phyloP scores from a whole-genome alignment of 2,329 filamentous ascomycete genomes.

The Pseudogymnoascus sp. region DNA sequence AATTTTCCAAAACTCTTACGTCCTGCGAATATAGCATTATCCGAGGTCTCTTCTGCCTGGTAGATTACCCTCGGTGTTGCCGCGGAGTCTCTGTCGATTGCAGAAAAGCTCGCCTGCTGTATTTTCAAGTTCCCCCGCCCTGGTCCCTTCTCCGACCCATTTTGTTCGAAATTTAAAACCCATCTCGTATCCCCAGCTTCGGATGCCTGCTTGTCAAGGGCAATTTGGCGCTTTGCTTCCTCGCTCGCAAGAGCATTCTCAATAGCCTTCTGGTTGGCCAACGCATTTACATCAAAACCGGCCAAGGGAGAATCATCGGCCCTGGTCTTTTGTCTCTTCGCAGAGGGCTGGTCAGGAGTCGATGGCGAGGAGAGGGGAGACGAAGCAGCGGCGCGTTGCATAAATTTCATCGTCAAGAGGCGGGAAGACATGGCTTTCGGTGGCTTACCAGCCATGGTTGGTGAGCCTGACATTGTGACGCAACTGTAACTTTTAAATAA shows the following conservation, averaged over 20 bases:
- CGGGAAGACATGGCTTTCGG: constrained; percentile 75
- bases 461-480: constrained; percentile 23
- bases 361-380: constrained; percentile 38
- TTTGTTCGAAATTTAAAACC: constrained; percentile 55
- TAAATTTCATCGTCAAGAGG: constrained; percentile 93
- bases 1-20: constrained; percentile 45
- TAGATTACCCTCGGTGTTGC: constrained; percentile 14
- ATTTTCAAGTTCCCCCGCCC: constrained; percentile 40
- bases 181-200: constrained; percentile 65
- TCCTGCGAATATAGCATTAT: constrained; percentile 30
- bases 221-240: constrained; percentile 55
- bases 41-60: constrained; percentile 26
- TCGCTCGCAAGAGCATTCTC: constrained; percentile 58
- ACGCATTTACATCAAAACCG: constrained; percentile 34
- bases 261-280: constrained; percentile 52
- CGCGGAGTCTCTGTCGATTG: constrained; percentile 34
- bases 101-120: constrained; percentile 53
- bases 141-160: constrained; percentile 30
- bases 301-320: constrained; percentile 28
- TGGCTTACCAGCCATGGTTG: constrained; percentile 38
- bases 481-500: constrained; percentile 20
- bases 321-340: constrained; percentile 56
- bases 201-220: constrained; percentile 53
- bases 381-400: constrained; percentile 76
- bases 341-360: constrained; percentile 42